These are phyloP conservation scores for Chlamydomonas asymmetrica DNA, from an alignment of 139 green algal genomes.

Conservation along the genomic window DNA sequence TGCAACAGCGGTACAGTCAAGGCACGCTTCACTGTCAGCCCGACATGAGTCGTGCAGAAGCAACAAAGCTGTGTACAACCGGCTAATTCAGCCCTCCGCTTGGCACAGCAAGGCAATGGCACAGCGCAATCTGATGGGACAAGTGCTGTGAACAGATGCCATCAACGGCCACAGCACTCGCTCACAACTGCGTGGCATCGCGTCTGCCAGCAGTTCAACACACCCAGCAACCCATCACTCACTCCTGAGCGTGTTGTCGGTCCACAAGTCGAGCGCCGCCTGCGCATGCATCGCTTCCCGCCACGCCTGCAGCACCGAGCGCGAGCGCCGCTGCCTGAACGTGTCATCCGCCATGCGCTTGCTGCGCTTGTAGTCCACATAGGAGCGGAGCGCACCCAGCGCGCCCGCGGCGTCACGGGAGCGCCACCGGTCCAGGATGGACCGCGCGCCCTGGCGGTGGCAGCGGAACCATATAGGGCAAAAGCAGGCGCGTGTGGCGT, in stretches of 20 bases:
- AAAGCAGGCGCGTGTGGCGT: not conserved
- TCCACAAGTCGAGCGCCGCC: slow-evolving; percentile 28
- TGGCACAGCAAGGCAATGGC: too few relatives aligned
- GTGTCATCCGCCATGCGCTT: slow-evolving; percentile 23
- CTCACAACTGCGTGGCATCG: too few relatives aligned
- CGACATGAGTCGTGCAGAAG: too few relatives aligned
- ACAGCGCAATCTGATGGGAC: too few relatives aligned
- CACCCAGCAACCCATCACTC: too few relatives aligned
- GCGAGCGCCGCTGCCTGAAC: slow-evolving; percentile 2
- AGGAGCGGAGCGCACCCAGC: slow-evolving; percentile 5
- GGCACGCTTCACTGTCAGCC: too few relatives aligned
- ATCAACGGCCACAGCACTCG: too few relatives aligned
- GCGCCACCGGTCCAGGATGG: slow-evolving; percentile 8
- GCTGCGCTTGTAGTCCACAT: slow-evolving; percentile 1
- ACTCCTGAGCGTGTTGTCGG: slow-evolving; percentile 26
- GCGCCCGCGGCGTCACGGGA: not conserved
- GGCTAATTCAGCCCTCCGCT: too few relatives aligned
- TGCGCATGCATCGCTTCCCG: slow-evolving; percentile 11
- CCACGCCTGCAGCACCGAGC: slow-evolving; percentile 7
- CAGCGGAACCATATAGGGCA: not conserved
- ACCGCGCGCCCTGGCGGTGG: not conserved
- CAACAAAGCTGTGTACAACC: too few relatives aligned
- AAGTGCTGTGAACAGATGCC: too few relatives aligned
- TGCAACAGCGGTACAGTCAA: too few relatives aligned
- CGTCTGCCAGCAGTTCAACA: too few relatives aligned